Evolutionary conservation across 2,329 filamentous ascomycete genomes (phyloP).

Genomic region (Calonectria crousiana): DNA sequence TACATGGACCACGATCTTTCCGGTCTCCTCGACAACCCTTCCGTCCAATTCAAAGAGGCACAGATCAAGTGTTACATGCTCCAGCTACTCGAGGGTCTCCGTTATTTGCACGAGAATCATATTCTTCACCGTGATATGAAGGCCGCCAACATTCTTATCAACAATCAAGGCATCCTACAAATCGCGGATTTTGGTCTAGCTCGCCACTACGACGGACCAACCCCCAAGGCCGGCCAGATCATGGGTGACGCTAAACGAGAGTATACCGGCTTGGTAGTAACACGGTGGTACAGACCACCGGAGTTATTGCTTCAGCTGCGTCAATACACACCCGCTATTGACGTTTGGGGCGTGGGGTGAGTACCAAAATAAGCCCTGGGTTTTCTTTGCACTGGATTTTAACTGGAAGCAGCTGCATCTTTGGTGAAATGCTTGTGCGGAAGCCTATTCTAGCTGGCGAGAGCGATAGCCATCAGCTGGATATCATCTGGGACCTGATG

Average conservation of each 20-base stretch:
- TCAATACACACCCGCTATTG: slow-evolving; percentile 96
- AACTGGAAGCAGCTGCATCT: slow-evolving; percentile 81
- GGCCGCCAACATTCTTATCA: slow-evolving; percentile 96
- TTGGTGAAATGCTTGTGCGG: slow-evolving; percentile 95
- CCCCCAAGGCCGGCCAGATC: slow-evolving; percentile 80
- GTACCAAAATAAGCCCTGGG: slow-evolving; percentile 44
- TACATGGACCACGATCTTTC: slow-evolving; percentile 99
- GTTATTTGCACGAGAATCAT: slow-evolving; percentile 88
- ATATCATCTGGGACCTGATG: slow-evolving; percentile 93
- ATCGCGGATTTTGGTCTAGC: slow-evolving; percentile 98
- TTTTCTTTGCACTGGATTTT: slow-evolving; percentile 24
- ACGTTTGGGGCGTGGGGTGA: slow-evolving; percentile 97
- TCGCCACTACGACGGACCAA: slow-evolving; percentile 88
- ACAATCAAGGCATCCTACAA: slow-evolving; percentile 91
- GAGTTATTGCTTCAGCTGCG: slow-evolving; percentile 90
- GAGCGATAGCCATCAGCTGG: slow-evolving; percentile 88
- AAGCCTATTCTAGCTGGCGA: slow-evolving; percentile 94
- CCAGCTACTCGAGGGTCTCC: slow-evolving; percentile 89
- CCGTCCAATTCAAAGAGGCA: slow-evolving; percentile 85
- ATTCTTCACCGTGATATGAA: slow-evolving; percentile 99
- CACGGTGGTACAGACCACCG: slow-evolving; percentile 95
- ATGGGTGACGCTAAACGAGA: slow-evolving; percentile 89
- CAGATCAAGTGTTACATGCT: slow-evolving; percentile 99
- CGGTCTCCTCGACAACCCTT: slow-evolving; percentile 93
- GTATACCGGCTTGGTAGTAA: slow-evolving; percentile 97